A percentile compares a stretch with the other conserved stretches of the same genome.
Evolutionary conservation across 148 eudicot species (phyloP).

Genomic region (Chenopodium album): DNA sequence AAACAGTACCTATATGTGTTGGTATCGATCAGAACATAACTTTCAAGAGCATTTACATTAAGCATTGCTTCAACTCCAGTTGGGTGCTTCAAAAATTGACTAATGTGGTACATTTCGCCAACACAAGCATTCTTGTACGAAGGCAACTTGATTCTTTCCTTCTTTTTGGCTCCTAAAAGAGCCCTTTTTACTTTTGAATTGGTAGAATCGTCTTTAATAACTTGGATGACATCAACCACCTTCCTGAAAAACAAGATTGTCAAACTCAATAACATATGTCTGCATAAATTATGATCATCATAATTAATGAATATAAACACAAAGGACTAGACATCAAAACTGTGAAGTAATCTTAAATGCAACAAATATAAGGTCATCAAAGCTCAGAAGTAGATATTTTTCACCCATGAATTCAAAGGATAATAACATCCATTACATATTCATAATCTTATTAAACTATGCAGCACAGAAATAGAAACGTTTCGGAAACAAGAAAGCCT

Average conservation of each 20-base stretch:
- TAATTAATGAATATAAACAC: background rate
- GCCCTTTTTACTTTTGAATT: constrained; percentile 57
- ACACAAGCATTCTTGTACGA: constrained; percentile 33
- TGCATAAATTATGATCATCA: background rate
- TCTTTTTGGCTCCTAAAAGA: constrained; percentile 56
- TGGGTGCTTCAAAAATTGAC: constrained; percentile 70
- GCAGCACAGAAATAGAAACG: no score
- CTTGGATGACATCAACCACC: constrained; percentile 37
- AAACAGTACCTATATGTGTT: constrained; percentile 62
- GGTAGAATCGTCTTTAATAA: constrained; percentile 39
- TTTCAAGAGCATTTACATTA: constrained; percentile 65
- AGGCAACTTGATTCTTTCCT: constrained; percentile 66
- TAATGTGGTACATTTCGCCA: constrained; percentile 42
- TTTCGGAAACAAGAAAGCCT: no score
- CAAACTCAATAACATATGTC: background rate
- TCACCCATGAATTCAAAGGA: background rate
- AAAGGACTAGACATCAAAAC: background rate
- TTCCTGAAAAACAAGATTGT: constrained; percentile 37
- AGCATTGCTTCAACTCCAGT: constrained; percentile 78
- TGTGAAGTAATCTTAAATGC: background rate
- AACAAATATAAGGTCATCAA: background rate
- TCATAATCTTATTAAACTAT: no score
- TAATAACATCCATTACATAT: no score
- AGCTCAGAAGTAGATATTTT: background rate
- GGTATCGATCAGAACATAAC: constrained; percentile 50